These are phyloP conservation scores for Hypoxylon crocopeplum DNA, from an alignment of 495 filamentous ascomycete genomes.

Conservation along the genomic window DNA sequence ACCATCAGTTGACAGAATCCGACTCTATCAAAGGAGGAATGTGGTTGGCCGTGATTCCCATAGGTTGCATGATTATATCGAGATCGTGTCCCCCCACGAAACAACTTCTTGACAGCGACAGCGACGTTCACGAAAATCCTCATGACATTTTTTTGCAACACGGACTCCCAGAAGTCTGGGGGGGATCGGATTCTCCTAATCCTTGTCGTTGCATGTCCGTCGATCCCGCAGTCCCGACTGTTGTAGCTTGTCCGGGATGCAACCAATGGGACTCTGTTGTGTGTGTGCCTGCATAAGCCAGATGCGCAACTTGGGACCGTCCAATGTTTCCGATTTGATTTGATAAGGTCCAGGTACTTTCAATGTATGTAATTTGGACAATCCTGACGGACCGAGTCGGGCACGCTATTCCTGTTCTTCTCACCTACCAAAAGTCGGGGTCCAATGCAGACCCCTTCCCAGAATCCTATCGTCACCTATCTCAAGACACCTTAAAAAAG, in stretches of 20 bases:
- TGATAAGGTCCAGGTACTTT: constrained; percentile 21
- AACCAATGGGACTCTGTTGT: constrained; percentile 22
- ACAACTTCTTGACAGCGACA: constrained; percentile 19
- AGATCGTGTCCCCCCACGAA: constrained; percentile 5
- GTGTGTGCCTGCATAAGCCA: constrained; percentile 36
- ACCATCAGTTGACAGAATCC: constrained; percentile 8
- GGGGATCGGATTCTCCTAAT: constrained; percentile 32
- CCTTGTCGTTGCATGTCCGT: constrained; percentile 38
- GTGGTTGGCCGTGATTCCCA: background rate
- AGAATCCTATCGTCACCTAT: constrained; percentile 16
- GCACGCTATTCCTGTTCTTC: constrained; percentile 16
- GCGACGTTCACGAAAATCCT: constrained; percentile 30
- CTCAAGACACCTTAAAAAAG: background rate
- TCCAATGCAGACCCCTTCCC: constrained; percentile 5
- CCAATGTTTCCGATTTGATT: constrained; percentile 40
- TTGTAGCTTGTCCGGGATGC: constrained; percentile 20
- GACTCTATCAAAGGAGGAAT: too few species aligned
- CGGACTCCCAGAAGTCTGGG: constrained; percentile 29
- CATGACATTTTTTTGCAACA: constrained; percentile 23
- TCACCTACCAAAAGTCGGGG: constrained; percentile 31
- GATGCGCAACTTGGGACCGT: constrained; percentile 36
- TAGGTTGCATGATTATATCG: background rate
- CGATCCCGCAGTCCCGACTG: constrained; percentile 35
- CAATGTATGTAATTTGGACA: constrained; percentile 21
- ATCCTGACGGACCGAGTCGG: constrained; percentile 9